These are phyloP conservation scores for Pisolithus tinctorius DNA, from an alignment of 768 basidiomycete species.

Conservation along the genomic window DNA sequence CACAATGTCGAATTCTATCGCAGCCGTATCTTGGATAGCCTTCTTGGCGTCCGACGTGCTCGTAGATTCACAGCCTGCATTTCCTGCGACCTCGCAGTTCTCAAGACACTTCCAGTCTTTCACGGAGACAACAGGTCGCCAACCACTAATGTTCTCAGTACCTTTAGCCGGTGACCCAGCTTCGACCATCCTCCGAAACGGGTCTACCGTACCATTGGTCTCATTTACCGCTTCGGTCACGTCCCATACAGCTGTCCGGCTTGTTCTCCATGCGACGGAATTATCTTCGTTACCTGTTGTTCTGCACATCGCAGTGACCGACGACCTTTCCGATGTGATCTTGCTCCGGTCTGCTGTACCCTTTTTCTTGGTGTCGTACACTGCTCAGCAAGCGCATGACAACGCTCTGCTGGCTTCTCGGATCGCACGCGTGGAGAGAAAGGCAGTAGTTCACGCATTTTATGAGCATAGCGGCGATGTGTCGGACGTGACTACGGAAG, in stretches of 20 bases:
- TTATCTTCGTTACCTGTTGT: constrained; percentile 62
- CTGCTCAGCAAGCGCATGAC: constrained; percentile 78
- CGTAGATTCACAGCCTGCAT: constrained; percentile 47
- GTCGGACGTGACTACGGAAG: constrained; percentile 49
- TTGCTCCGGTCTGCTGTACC: constrained; percentile 74
- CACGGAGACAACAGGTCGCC: constrained; percentile 29
- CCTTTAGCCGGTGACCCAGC: constrained; percentile 65
- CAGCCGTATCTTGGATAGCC: constrained; percentile 60
- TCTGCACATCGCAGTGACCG: constrained; percentile 57
- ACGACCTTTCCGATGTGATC: constrained; percentile 69
- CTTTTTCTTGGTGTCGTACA: constrained; percentile 74
- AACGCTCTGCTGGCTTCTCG: constrained; percentile 83
- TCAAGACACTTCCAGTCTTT: constrained; percentile 25
- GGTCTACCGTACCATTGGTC: constrained; percentile 35
- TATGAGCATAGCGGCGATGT: constrained; percentile 38
- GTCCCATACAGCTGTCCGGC: constrained; percentile 46
- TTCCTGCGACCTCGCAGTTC: constrained; percentile 36
- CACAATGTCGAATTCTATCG: constrained; percentile 23
- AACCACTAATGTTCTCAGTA: constrained; percentile 40
- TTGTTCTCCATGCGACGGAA: constrained; percentile 65
- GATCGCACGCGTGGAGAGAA: constrained; percentile 61
- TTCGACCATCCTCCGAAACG: constrained; percentile 46
- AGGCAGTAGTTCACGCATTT: constrained; percentile 84
- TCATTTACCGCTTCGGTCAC: constrained; percentile 53
- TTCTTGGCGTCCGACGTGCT: constrained; percentile 62